Conservation (phyloP, 805 yeast species). For the Metschnikowia borealis region DNA sequence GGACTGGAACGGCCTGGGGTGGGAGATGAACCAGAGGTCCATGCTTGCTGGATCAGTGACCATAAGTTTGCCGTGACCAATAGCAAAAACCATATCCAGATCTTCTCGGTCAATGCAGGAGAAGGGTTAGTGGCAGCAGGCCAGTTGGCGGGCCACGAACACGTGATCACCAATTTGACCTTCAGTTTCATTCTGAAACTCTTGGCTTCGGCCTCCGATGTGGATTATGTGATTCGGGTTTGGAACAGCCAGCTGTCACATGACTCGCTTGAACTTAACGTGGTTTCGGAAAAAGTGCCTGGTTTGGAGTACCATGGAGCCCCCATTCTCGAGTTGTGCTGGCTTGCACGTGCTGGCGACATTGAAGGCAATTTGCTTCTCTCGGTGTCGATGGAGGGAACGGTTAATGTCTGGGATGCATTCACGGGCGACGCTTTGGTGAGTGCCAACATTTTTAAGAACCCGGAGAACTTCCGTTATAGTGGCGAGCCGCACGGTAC, state of each 20-base stretch:
- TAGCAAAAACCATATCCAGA: conserved; percentile 46
- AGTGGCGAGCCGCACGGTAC: conserved; percentile 10
- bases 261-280: conserved; percentile 38
- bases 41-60: conserved; percentile 71
- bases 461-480: conserved; percentile 21
- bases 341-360: conserved; percentile 41
- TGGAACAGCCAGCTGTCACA: conserved; percentile 69
- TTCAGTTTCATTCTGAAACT: conserved; percentile 52
- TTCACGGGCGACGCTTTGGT: conserved; percentile 36
- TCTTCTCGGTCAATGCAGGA: conserved; percentile 40
- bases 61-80: conserved; percentile 71
- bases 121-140: conserved; percentile 26
- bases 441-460: conserved; percentile 28
- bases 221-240: conserved; percentile 61
- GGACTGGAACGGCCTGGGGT: no score
- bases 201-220: conserved; percentile 70
- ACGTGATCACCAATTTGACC: conserved; percentile 50
- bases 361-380: conserved; percentile 18
- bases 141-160: conserved; percentile 55
- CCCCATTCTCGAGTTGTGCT: conserved; percentile 50
- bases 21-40: conserved; percentile 26
- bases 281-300: conserved; percentile 10
- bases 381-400: conserved; percentile 63
- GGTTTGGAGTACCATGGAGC: conserved; percentile 42
- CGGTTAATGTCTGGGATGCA: conserved; percentile 65